A percentile compares a stretch with the other conserved stretches of the same genome.
Evolutionary conservation across 129 eudicot genomes (phyloP).

Genomic region (Erigeron canadensis): DNA sequence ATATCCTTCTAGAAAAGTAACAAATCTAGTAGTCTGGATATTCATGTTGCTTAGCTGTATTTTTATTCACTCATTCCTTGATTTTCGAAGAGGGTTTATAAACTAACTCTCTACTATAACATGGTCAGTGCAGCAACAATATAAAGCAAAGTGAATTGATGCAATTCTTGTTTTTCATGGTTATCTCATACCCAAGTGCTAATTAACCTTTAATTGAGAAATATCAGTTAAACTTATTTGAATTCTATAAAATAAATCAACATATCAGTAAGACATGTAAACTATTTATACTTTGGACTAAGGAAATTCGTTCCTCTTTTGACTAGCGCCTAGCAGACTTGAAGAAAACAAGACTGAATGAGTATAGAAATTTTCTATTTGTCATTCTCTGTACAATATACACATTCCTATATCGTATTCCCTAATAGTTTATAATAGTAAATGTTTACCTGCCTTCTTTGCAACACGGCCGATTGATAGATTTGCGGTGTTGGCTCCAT

Average conservation of each 20-base stretch:
- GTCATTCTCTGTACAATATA: neutral
- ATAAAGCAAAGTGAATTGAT: neutral
- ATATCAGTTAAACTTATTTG: neutral
- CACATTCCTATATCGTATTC: neutral
- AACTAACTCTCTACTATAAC: neutral
- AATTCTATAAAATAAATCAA: neutral
- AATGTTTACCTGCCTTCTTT: constrained; percentile 39
- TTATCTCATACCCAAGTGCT: constrained; percentile 4
- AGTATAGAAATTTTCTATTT: neutral
- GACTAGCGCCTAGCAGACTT: neutral
- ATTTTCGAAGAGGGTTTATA: neutral
- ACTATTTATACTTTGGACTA: neutral
- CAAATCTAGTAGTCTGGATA: neutral
- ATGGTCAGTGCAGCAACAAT: neutral
- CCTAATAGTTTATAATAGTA: neutral
- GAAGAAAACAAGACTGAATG: neutral
- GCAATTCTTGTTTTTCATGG: neutral
- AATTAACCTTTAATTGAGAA: neutral
- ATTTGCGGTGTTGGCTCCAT: constrained; percentile 11
- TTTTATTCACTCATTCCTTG: neutral
- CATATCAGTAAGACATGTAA: neutral
- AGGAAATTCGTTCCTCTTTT: neutral
- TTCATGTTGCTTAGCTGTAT: neutral
- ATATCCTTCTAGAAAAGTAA: neutral
- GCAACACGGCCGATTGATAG: constrained; percentile 24